Conservation (phyloP, 192 early-diverging fungal species). For the Backusella tuberculispora region DNA sequence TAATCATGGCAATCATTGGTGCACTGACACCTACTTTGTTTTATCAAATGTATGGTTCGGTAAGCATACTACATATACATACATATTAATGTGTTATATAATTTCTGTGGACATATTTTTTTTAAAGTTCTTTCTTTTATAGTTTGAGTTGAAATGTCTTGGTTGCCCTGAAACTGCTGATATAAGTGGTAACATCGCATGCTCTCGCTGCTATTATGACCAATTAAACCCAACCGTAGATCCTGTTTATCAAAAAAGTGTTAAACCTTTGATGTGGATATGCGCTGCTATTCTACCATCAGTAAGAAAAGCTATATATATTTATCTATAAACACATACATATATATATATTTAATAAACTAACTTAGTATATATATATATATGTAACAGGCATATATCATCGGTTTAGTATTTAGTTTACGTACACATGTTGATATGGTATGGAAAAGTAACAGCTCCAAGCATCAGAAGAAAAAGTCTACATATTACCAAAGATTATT, state of each 20-base stretch:
- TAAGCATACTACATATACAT: conserved; percentile 33
- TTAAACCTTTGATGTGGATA: conserved; percentile 85
- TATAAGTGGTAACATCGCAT: conserved; percentile 30
- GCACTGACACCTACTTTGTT: conserved; percentile 94
- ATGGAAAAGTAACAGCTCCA: conserved; percentile 52
- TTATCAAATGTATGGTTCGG: conserved; percentile 87
- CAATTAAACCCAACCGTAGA: conserved; percentile 72
- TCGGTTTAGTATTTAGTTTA: conserved; percentile 92
- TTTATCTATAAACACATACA: too few species aligned
- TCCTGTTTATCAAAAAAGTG: conserved; percentile 76
- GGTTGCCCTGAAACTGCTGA: conserved; percentile 48
- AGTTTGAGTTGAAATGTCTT: conserved; percentile 62
- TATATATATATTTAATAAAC: too few species aligned
- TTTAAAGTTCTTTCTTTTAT: neutral
- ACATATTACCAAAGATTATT: neutral
- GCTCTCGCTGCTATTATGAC: conserved; percentile 66
- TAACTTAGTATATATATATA: too few species aligned
- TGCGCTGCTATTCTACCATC: conserved; percentile 78
- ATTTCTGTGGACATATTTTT: neutral
- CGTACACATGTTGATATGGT: conserved; percentile 86
- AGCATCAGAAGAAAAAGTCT: neutral
- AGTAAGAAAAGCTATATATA: too few species aligned
- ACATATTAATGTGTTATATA: too few species aligned
- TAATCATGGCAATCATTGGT: conserved; percentile 93
- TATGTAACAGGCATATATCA: conserved; percentile 73